Conservation (phyloP, 2,329 filamentous ascomycete genomes). For the Fusarium liriodendri region DNA sequence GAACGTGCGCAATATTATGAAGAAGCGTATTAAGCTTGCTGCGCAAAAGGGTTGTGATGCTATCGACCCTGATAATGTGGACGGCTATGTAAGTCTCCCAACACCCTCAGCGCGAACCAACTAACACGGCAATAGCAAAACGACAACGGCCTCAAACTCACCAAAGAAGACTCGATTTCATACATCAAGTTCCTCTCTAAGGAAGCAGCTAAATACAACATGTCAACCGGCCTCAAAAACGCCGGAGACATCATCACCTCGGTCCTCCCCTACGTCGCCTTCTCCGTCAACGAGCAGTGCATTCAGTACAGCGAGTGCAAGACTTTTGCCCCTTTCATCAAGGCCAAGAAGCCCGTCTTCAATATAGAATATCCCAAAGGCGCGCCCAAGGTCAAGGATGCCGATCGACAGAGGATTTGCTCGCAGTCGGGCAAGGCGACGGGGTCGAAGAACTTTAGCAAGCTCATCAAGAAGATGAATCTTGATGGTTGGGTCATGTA, state of each 20-base stretch:
- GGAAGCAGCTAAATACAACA: slow-evolving; percentile 62
- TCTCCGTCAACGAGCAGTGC: slow-evolving; percentile 79
- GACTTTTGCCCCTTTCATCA: slow-evolving; percentile 67
- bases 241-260: slow-evolving; percentile 67
- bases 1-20: slow-evolving; percentile 74
- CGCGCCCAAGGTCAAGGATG: slow-evolving; percentile 51
- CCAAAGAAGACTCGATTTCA: slow-evolving; percentile 64
- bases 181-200: slow-evolving; percentile 71
- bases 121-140: slow-evolving; percentile 57
- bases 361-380: slow-evolving; percentile 77
- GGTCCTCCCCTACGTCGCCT: slow-evolving; percentile 65
- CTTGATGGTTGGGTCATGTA: slow-evolving; percentile 72
- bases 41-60: slow-evolving; percentile 72
- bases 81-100: slow-evolving; percentile 64
- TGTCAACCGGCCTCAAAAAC: slow-evolving; percentile 78
- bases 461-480: slow-evolving; percentile 73
- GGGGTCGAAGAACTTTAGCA: slow-evolving; percentile 67
- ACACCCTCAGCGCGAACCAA: background rate
- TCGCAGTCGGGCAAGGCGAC: slow-evolving; percentile 49
- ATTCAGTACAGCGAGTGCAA: slow-evolving; percentile 69
- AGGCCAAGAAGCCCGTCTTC: slow-evolving; percentile 74
- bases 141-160: slow-evolving; percentile 71
- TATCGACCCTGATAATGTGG: slow-evolving; percentile 78
- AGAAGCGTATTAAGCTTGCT: slow-evolving; percentile 67
- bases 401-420: slow-evolving; percentile 57